Percentiles rank a stretch among this genome's conserved stretches.
Evolutionary conservation across 495 filamentous ascomycete species (phyloP).

Genomic region (Neurospora tetraspora): DNA sequence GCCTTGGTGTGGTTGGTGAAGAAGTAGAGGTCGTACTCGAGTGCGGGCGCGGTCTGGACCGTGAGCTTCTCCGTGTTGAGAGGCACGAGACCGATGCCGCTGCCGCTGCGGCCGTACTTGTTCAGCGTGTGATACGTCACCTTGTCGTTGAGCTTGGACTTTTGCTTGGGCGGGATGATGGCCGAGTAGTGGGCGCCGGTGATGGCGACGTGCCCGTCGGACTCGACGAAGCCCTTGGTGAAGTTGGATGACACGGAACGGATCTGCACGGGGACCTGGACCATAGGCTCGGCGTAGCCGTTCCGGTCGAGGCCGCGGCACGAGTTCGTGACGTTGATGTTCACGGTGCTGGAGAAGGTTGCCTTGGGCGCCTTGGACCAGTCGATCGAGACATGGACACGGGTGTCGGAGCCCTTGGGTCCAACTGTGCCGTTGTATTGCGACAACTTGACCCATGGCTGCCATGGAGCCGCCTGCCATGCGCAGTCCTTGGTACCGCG

Average conservation of each 20-base stretch:
- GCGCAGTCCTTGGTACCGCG: constrained; percentile 48
- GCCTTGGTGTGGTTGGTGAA: constrained; percentile 44
- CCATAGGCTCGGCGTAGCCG: constrained; percentile 35
- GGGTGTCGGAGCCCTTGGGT: constrained; percentile 40
- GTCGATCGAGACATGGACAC: constrained; percentile 52
- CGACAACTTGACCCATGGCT: constrained; percentile 49
- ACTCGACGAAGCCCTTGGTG: constrained; percentile 54
- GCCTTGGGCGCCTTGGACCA: constrained; percentile 29
- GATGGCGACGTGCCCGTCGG: constrained; percentile 50
- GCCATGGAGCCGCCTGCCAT: constrained; percentile 43
- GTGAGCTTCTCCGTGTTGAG: constrained; percentile 39
- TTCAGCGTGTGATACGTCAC: constrained; percentile 43
- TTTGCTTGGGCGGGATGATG: constrained; percentile 26
- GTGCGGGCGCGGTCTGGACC: constrained; percentile 37
- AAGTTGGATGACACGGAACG: constrained; percentile 45
- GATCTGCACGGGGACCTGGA: constrained; percentile 50
- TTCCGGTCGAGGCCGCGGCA: constrained; percentile 45
- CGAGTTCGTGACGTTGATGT: constrained; percentile 46
- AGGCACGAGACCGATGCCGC: constrained; percentile 47
- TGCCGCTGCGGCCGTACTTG: constrained; percentile 47
- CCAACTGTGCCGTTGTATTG: constrained; percentile 45
- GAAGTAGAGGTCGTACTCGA: constrained; percentile 58
- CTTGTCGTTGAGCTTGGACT: constrained; percentile 25
- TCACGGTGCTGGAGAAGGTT: constrained; percentile 30
- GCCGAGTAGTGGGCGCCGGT: constrained; percentile 45